These are phyloP conservation scores for Blepharisma stoltei DNA, from an alignment of 73 alveolate species.

Conservation along the genomic window DNA sequence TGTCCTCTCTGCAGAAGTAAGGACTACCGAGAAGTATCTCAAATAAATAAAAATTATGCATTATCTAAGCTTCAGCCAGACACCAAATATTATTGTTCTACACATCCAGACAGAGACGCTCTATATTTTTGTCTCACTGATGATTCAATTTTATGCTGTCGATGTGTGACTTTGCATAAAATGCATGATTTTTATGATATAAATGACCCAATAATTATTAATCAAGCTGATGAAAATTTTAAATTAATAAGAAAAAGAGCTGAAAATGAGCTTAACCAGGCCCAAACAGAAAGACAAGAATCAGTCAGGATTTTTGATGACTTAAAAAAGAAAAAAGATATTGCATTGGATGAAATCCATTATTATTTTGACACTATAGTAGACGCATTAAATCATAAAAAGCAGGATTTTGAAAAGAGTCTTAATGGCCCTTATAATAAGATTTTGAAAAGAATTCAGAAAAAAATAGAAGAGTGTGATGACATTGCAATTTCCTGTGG, in stretches of 20 bases:
- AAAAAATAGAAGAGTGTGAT: conserved; percentile 1
- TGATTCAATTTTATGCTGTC: not conserved
- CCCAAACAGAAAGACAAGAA: not conserved
- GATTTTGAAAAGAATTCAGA: not conserved
- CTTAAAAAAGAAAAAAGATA: not conserved
- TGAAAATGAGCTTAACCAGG: not conserved
- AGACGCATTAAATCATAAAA: not conserved
- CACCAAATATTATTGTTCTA: not conserved
- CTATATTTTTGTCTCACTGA: conserved; percentile 6
- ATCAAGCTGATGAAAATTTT: not conserved
- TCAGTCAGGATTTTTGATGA: not conserved
- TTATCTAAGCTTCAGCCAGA: not conserved
- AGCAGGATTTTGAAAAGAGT: not conserved
- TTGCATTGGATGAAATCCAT: not conserved
- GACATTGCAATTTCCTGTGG: no score
- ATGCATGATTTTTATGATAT: conserved; percentile 21
- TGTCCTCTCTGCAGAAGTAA: conserved; percentile 22
- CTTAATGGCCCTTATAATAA: not conserved
- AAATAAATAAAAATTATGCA: not conserved
- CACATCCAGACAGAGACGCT: not conserved
- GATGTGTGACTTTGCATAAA: conserved; percentile 18
- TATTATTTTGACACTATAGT: not conserved
- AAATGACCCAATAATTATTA: not conserved
- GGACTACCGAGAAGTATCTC: conserved; percentile 10
- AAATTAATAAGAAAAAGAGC: no score